Conservation (phyloP, 345 rosid genomes). For the Isatis tinctoria region DNA sequence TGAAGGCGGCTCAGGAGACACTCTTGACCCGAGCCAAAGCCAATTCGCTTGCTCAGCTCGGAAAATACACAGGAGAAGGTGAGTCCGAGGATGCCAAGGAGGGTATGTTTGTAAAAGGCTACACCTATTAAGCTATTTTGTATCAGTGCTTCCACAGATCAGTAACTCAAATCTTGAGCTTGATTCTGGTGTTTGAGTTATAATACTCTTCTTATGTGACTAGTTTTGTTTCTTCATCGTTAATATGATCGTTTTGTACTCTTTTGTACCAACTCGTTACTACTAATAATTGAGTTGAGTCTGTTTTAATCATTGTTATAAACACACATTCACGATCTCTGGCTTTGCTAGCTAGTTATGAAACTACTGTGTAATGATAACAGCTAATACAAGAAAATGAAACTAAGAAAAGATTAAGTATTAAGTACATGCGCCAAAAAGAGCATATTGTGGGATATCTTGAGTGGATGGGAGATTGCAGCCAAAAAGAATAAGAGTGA, state of each 20-base stretch:
- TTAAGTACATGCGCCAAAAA: too few relatives aligned
- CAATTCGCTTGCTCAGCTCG: slow-evolving; percentile 88
- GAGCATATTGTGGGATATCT: too few relatives aligned
- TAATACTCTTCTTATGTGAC: slow-evolving; percentile 39
- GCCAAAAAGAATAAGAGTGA: slow-evolving; percentile 33
- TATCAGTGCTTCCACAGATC: slow-evolving; percentile 6
- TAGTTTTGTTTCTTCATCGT: slow-evolving; percentile 12
- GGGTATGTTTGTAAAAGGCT: slow-evolving; percentile 86
- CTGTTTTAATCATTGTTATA: background rate
- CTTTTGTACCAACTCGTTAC: background rate
- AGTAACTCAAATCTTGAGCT: slow-evolving; percentile 46
- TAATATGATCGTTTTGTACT: slow-evolving; percentile 49
- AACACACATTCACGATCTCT: background rate
- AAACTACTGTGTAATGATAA: background rate
- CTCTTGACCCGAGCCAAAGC: slow-evolving; percentile 75
- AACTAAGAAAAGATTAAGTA: too few relatives aligned
- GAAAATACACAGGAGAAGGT: slow-evolving; percentile 82
- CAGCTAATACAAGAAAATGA: slow-evolving; percentile 1
- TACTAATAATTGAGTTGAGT: background rate
- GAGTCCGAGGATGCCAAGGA: slow-evolving; percentile 93
- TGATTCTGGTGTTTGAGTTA: slow-evolving; percentile 46
- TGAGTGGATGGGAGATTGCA: background rate
- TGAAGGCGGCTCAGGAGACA: slow-evolving; percentile 68
- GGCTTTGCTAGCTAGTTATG: background rate
- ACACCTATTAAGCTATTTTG: slow-evolving; percentile 43